phyloP scores from a whole-genome alignment of 331 rosid species.

The Phaseolus coccineus region DNA sequence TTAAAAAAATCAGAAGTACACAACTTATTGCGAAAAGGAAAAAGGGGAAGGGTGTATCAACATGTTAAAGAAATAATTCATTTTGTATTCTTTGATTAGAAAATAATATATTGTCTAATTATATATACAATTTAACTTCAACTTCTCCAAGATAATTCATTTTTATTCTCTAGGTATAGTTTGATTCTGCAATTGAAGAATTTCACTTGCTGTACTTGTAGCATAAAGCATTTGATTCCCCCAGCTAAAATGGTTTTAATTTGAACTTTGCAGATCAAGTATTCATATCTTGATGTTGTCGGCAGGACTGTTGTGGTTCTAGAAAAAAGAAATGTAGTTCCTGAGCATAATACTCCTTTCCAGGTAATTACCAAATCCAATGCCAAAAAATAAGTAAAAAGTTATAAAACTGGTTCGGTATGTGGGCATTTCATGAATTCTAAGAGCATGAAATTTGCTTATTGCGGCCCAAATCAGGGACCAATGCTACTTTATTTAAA shows the following conservation, averaged over 20 bases:
- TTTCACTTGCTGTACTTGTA: slow-evolving; percentile 29
- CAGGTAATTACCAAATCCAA: slow-evolving; percentile 65
- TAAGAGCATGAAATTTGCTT: slow-evolving; percentile 7
- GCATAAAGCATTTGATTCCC: slow-evolving; percentile 28
- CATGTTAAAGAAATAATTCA: slow-evolving; percentile 18
- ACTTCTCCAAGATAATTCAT: slow-evolving; percentile 10
- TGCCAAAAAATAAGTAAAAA: neutral
- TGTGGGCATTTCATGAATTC: slow-evolving; percentile 20
- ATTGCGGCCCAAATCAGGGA: neutral
- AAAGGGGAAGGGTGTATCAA: neutral
- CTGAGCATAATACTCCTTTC: slow-evolving; percentile 86
- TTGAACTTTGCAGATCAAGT: slow-evolving; percentile 70
- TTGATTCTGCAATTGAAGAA: slow-evolving; percentile 1
- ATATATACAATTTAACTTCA: slow-evolving; percentile 11
- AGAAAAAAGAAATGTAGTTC: slow-evolving; percentile 86
- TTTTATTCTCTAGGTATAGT: slow-evolving; percentile 1
- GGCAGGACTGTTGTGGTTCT: slow-evolving; percentile 94
- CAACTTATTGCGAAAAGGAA: neutral
- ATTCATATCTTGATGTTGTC: slow-evolving; percentile 90
- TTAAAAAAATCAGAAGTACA: neutral
- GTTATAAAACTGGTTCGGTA: slow-evolving; percentile 17
- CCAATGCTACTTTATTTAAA: slow-evolving; percentile 1
- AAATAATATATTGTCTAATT: slow-evolving; percentile 8
- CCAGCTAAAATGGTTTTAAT: slow-evolving; percentile 42
- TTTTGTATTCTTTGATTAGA: slow-evolving; percentile 8